phyloP scores from a whole-genome alignment of 345 rosid species.

The Linum lewisii region DNA sequence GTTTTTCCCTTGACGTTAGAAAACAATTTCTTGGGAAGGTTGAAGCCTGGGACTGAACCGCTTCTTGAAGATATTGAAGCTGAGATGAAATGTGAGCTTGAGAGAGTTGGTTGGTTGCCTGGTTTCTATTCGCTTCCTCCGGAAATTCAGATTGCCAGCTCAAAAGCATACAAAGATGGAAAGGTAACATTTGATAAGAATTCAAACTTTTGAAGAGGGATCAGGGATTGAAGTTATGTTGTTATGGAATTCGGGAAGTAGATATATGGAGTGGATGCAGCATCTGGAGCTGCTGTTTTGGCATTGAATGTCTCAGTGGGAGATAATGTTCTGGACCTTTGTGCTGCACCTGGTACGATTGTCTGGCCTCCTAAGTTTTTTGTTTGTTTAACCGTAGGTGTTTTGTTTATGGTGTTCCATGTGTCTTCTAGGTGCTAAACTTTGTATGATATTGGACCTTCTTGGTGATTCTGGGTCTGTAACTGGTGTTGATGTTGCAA shows the following conservation, averaged over 20 bases:
- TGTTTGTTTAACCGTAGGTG: not conserved
- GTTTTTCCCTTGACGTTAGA: not conserved
- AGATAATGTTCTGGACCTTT: slow-evolving; percentile 91
- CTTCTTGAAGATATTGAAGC: slow-evolving; percentile 43
- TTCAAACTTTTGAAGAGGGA: not conserved
- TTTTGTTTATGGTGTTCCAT: not conserved
- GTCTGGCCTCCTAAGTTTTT: not conserved
- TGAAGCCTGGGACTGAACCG: slow-evolving; percentile 63
- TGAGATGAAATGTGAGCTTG: slow-evolving; percentile 55
- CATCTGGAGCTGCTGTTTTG: slow-evolving; percentile 84
- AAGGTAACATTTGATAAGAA: slow-evolving; percentile 30
- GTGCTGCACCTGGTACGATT: slow-evolving; percentile 77
- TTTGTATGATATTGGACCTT: slow-evolving; percentile 72
- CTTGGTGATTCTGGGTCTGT: slow-evolving; percentile 70
- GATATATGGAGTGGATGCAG: slow-evolving; percentile 93
- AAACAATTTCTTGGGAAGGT: slow-evolving; percentile 29
- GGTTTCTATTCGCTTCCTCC: slow-evolving; percentile 76
- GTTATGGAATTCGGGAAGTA: slow-evolving; percentile 13
- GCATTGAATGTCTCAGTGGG: slow-evolving; percentile 57
- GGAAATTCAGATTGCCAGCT: slow-evolving; percentile 56
- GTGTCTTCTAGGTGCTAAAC: slow-evolving; percentile 74
- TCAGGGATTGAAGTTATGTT: not conserved
- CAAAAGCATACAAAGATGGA: slow-evolving; percentile 63
- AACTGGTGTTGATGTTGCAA: slow-evolving; percentile 86
- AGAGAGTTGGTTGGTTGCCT: slow-evolving; percentile 56